Evolutionary conservation across 2,329 filamentous ascomycete species (phyloP).

Genomic region (Alternaria solani): DNA sequence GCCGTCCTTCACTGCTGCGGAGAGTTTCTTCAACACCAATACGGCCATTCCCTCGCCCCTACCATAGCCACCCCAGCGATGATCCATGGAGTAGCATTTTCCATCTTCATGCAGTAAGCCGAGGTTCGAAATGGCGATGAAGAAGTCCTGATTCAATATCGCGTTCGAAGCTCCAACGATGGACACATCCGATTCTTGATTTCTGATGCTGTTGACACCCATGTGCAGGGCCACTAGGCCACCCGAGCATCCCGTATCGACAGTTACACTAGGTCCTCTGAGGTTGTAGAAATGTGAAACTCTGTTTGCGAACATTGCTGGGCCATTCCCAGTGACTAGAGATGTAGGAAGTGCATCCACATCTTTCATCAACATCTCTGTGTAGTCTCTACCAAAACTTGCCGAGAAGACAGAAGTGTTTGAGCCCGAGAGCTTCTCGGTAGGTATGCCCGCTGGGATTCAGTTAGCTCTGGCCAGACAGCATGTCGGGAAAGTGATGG

Average conservation of each 20-base stretch:
- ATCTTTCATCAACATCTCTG: conserved; percentile 1
- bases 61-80: conserved; percentile 1
- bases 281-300: conserved; percentile 9
- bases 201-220: conserved; percentile 4
- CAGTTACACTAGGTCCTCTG: neutral
- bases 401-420: conserved; percentile 4
- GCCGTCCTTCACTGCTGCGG: neutral
- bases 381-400: neutral
- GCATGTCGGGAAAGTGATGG: neutral
- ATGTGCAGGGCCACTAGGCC: conserved; percentile 2
- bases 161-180: neutral
- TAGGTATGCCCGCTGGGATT: conserved; percentile 2
- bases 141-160: conserved; percentile 5
- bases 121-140: conserved; percentile 1
- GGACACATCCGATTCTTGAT: neutral
- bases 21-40: neutral
- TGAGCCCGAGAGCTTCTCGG: conserved; percentile 6
- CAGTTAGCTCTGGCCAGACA: neutral
- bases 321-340: conserved; percentile 2
- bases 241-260: conserved; percentile 6
- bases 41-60: conserved; percentile 2
- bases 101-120: conserved; percentile 1
- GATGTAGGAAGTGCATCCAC: neutral
- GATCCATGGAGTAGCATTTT: conserved; percentile 1
- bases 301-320: conserved; percentile 4